Base-by-base conservation (phyloP, 495 filamentous ascomycete species). In the Penicillium silybi region DNA sequence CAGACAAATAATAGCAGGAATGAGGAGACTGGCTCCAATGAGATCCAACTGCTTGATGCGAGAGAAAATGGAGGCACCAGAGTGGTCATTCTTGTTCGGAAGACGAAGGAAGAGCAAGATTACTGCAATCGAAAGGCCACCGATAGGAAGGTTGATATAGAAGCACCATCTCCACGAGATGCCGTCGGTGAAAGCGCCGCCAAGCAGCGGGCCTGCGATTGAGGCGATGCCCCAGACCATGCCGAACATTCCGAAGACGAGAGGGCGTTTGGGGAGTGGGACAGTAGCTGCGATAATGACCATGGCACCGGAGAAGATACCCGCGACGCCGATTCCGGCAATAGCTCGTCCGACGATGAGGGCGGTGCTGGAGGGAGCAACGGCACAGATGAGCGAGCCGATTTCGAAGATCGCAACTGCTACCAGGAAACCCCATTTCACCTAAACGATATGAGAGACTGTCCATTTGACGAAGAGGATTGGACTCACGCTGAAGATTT, bases 81-180 rank as follows among this genome's bases (percentile, higher is more conserved):
- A 42, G 4, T 44, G 20, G n/a, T 50, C 49, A 17, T 41, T 58
- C 23, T 48, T 63, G 7, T 58, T 49, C 0, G 73, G 67, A 2
- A 68, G 50, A 1, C 75, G 62, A 32, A 85, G 64, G 49, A 82
- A 73, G 51, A 85, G 64, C 20, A 80, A 53, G 41, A 85, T 75
- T 16, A 78, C 74, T 0, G 69, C 50, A 48, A 51, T 79, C 4
- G 80, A 76, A 10, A 80, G 43, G 15, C 73, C 83, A 8, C 85
- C 85, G 40, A 87, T 77, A 3, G 85, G 85, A 15, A 88, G 68
- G 48, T 89, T 90, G 67, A 87, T 88, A 62, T 82, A 90, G 67
- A 93, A 91, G 58, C 88, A 92, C 89, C 88, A 92, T 46, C 89
- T 70, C 89, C 89, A 95, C 1, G 80, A 79, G 5, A 82, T 65